A percentile compares a stretch with the other conserved stretches of the same genome.
Evolutionary conservation across 371 early-diverging fungal species (phyloP).

Genomic region (Mucor piriformis): DNA sequence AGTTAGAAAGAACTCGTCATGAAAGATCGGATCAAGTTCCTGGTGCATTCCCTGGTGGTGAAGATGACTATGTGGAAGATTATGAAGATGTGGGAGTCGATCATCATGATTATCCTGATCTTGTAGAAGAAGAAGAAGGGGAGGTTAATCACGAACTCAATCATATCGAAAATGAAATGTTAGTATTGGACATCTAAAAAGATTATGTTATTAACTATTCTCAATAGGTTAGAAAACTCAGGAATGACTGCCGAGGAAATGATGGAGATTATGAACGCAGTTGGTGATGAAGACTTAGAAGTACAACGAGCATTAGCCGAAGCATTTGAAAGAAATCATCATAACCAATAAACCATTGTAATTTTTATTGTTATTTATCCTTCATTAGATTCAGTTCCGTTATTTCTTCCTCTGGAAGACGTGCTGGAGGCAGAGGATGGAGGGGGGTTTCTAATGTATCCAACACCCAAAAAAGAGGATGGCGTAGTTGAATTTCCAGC

Average conservation of each 20-base stretch:
- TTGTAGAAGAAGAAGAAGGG: background rate
- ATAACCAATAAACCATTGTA: background rate
- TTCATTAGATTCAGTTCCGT: constrained; percentile 21
- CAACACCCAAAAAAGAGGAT: constrained; percentile 2
- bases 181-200: background rate
- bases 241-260: constrained; percentile 19
- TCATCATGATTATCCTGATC: constrained; percentile 15
- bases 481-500: constrained; percentile 10
- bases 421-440: constrained; percentile 15
- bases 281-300: constrained; percentile 34
- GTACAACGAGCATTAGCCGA: constrained; percentile 37
- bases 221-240: background rate
- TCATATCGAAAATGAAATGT: constrained; percentile 6
- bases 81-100: constrained; percentile 28
- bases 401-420: constrained; percentile 14
- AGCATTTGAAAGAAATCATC: constrained; percentile 21
- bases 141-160: background rate
- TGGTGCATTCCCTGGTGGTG: constrained; percentile 40
- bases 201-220: background rate
- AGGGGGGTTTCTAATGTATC: constrained; percentile 9
- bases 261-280: constrained; percentile 22
- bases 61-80: background rate
- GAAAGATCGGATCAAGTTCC: constrained; percentile 34
- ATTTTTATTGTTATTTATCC: constrained; percentile 13
- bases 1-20: constrained; percentile 32